Evolutionary conservation across 495 filamentous ascomycete genomes (phyloP).

Genomic region (Podospora conica): DNA sequence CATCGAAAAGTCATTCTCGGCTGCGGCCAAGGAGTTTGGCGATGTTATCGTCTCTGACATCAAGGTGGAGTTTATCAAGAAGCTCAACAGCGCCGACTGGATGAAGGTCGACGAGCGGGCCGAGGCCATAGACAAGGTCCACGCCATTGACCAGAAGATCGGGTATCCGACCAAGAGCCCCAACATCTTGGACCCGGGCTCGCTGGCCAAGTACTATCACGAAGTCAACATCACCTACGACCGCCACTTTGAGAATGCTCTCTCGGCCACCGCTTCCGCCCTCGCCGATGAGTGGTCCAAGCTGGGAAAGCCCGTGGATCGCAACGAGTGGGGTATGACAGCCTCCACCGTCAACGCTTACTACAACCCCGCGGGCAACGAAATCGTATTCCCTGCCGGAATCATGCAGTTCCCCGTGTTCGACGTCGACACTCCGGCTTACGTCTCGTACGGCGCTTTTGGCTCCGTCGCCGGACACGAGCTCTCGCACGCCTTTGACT

Average conservation of each 20-base stretch:
- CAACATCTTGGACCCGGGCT: conserved; percentile 54
- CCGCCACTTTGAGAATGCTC: conserved; percentile 48
- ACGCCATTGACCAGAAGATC: conserved; percentile 68
- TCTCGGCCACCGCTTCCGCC: conserved; percentile 48
- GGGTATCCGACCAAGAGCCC: conserved; percentile 64
- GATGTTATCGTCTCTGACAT: conserved; percentile 49
- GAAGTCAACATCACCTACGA: background rate
- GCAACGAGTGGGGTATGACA: conserved; percentile 51
- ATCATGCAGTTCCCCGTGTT: conserved; percentile 70
- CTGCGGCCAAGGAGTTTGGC: conserved; percentile 33
- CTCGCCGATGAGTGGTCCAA: conserved; percentile 42
- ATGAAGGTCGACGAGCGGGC: conserved; percentile 61
- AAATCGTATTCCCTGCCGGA: conserved; percentile 55
- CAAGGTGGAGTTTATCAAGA: conserved; percentile 19
- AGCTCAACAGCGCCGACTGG: conserved; percentile 59
- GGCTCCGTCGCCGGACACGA: conserved; percentile 67
- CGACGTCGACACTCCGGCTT: conserved; percentile 53
- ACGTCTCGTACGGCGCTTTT: conserved; percentile 66
- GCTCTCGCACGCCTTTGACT: conserved; percentile 68
- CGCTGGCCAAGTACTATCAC: conserved; percentile 27
- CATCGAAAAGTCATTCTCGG: conserved; percentile 6
- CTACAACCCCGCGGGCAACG: conserved; percentile 46
- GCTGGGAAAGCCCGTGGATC: conserved; percentile 60
- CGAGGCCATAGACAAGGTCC: conserved; percentile 61
- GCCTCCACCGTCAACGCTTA: conserved; percentile 1